A percentile compares a stretch with the other conserved stretches of the same genome.
phyloP scores from a whole-genome alignment of 441 rosid species.

The Raphanus hybrid region DNA sequence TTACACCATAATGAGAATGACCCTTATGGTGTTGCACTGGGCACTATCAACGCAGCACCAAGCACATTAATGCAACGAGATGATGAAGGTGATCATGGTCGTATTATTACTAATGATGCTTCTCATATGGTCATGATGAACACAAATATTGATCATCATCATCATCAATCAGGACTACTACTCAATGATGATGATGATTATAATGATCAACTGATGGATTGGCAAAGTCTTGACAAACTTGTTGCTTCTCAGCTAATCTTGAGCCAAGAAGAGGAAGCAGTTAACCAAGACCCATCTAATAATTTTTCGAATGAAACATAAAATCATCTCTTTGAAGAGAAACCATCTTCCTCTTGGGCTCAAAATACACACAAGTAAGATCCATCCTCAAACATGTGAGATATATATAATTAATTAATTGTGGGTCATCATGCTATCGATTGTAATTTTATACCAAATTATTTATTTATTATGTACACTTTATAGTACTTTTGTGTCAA shows the following conservation, averaged over 20 bases:
- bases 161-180: conserved; percentile 11
- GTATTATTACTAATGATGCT: conserved; percentile 38
- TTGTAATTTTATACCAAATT: conserved; percentile 12
- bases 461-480: neutral
- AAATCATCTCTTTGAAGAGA: conserved; percentile 38
- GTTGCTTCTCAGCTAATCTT: conserved; percentile 82
- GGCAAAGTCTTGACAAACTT: conserved; percentile 92
- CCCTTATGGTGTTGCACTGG: conserved; percentile 40
- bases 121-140: conserved; percentile 42
- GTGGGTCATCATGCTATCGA: neutral
- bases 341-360: conserved; percentile 41
- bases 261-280: conserved; percentile 63
- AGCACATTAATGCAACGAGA: conserved; percentile 30
- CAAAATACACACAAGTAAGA: conserved; percentile 39
- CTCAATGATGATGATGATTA: conserved; percentile 31
- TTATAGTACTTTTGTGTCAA: neutral
- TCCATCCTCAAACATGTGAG: conserved; percentile 13
- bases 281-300: conserved; percentile 39
- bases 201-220: conserved; percentile 74
- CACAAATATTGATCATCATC: conserved; percentile 31
- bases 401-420: conserved; percentile 15
- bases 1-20: conserved; percentile 53
- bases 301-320: conserved; percentile 38
- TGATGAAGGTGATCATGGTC: conserved; percentile 39
- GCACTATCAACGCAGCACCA: conserved; percentile 24